A percentile compares a stretch with the other conserved stretches of the same genome.
Conservation (phyloP, 1,139 yeast species). For the Scheffersomyces stambukii region DNA sequence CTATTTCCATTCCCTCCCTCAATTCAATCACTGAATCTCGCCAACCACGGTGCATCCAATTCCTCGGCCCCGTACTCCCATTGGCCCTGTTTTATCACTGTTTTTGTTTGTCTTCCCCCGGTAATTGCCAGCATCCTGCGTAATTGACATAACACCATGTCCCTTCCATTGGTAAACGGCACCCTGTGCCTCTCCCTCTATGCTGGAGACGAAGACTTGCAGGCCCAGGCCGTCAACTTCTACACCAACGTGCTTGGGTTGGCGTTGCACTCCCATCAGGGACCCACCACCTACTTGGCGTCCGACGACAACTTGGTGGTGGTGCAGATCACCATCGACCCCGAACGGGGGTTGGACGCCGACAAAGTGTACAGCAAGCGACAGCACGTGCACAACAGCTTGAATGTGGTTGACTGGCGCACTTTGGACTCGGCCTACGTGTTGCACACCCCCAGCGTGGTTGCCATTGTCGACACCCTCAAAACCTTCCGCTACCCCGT, state of each 20-base stretch:
- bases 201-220: constrained; percentile 35
- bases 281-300: constrained; percentile 24
- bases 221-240: constrained; percentile 38
- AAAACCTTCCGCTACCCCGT: constrained; percentile 20
- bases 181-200: constrained; percentile 41
- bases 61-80: too few relatives aligned
- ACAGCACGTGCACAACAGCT: constrained; percentile 20
- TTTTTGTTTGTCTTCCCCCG: too few relatives aligned
- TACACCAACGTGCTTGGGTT: constrained; percentile 46
- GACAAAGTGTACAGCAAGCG: constrained; percentile 23
- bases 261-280: constrained; percentile 21
- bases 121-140: too few relatives aligned
- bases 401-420: constrained; percentile 46
- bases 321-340: constrained; percentile 22
- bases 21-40: too few relatives aligned
- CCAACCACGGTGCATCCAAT: too few relatives aligned
- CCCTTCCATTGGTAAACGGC: constrained; percentile 46
- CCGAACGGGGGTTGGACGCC: constrained; percentile 22
- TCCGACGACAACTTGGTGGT: constrained; percentile 28
- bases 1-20: too few relatives aligned
- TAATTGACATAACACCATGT: too few relatives aligned
- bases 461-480: constrained; percentile 30
- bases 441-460: constrained; percentile 32
- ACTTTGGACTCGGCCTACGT: constrained; percentile 40
- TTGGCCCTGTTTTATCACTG: too few relatives aligned